Conservation (phyloP, 805 yeast genomes). For the Metschnikowia picachoensis region DNA sequence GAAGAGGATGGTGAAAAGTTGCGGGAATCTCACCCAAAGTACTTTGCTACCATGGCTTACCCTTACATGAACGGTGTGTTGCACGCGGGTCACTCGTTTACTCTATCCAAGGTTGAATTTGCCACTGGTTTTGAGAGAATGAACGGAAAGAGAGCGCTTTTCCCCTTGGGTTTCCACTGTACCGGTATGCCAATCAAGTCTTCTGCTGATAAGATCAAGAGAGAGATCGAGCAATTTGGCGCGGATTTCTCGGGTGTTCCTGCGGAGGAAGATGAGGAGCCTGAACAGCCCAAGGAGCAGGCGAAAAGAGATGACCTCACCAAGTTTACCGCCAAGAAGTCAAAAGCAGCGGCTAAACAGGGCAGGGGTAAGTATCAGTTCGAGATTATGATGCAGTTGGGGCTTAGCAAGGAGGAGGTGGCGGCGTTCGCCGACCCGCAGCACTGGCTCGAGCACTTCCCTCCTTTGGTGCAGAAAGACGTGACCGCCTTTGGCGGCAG, state of each 20-base stretch:
- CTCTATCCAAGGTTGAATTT: slow-evolving; percentile 90
- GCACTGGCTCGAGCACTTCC: slow-evolving; percentile 89
- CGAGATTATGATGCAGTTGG: slow-evolving; percentile 94
- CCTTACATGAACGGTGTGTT: slow-evolving; percentile 99
- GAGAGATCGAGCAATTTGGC: slow-evolving; percentile 93
- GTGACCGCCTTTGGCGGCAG: slow-evolving; percentile 84
- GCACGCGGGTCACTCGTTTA: slow-evolving; percentile 97
- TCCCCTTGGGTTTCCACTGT: slow-evolving; percentile 98
- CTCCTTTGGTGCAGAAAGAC: slow-evolving; percentile 79
- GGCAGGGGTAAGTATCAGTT: slow-evolving; percentile 94
- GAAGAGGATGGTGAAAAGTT: slow-evolving; percentile 57
- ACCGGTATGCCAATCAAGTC: slow-evolving; percentile 99
- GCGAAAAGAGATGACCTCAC: slow-evolving; percentile 70
- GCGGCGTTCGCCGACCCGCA: slow-evolving; percentile 86
- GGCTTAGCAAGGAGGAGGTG: slow-evolving; percentile 80
- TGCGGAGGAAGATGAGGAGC: slow-evolving; percentile 51
- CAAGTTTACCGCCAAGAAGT: slow-evolving; percentile 87
- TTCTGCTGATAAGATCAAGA: slow-evolving; percentile 88
- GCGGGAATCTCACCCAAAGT: slow-evolving; percentile 78
- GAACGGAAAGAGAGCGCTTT: slow-evolving; percentile 87
- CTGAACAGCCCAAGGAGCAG: slow-evolving; percentile 26
- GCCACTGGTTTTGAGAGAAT: slow-evolving; percentile 92
- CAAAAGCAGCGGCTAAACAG: slow-evolving; percentile 90
- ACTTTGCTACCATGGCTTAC: slow-evolving; percentile 91
- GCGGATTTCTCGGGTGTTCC: slow-evolving; percentile 68